Conservation (phyloP, 2,329 filamentous ascomycete species). For the Claviceps purpurea region DNA sequence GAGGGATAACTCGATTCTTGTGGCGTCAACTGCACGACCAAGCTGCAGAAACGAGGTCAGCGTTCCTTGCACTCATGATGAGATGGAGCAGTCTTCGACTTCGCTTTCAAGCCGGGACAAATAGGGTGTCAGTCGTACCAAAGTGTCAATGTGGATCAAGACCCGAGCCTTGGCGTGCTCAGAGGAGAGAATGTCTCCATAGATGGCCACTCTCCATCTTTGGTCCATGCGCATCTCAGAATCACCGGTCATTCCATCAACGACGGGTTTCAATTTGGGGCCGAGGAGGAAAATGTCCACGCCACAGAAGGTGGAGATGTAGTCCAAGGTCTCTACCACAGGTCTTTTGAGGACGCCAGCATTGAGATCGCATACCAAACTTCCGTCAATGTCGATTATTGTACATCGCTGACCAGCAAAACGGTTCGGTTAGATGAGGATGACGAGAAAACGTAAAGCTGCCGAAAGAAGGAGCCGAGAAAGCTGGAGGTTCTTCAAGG, state of each 20-base stretch:
- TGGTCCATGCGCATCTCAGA: constrained; percentile 77
- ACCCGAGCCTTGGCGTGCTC: constrained; percentile 96
- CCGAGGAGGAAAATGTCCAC: constrained; percentile 94
- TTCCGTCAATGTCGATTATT: constrained; percentile 83
- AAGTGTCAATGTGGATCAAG: constrained; percentile 91
- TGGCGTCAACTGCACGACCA: constrained; percentile 60
- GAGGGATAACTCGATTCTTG: constrained; percentile 72
- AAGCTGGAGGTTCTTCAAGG: background rate
- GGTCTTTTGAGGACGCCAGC: constrained; percentile 57
- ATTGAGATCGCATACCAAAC: constrained; percentile 65
- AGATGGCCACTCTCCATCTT: constrained; percentile 84
- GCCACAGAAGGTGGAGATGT: constrained; percentile 75
- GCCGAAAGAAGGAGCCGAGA: background rate
- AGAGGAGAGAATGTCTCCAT: constrained; percentile 85
- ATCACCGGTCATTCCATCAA: constrained; percentile 61
- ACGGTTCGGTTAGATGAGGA: background rate
- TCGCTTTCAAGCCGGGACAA: background rate
- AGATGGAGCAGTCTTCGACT: no score
- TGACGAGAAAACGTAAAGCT: background rate
- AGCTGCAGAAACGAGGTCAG: constrained; percentile 33
- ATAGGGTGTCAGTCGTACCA: constrained; percentile 39
- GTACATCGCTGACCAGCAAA: constrained; percentile 52
- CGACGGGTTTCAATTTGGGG: constrained; percentile 71
- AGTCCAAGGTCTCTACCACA: constrained; percentile 75
- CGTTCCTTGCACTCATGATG: no score